Conservation (phyloP, 148 eudicot genomes). For the Cornus kousa region DNA sequence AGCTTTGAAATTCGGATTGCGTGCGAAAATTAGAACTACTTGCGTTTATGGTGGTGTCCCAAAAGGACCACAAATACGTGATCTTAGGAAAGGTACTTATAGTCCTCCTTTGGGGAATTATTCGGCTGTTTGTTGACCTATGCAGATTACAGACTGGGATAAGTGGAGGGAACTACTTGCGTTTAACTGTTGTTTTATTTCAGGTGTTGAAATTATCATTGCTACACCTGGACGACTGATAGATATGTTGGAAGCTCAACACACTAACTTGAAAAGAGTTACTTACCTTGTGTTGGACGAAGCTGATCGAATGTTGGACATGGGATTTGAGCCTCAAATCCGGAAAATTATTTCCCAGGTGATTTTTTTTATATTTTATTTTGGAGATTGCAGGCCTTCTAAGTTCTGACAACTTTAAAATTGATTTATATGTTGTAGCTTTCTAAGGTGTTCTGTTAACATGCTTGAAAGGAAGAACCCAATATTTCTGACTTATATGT, state of each 20-base stretch:
- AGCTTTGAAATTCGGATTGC: conserved; percentile 68
- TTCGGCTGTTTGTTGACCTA: neutral
- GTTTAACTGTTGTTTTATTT: conserved; percentile 1
- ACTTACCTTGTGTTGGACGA: conserved; percentile 95
- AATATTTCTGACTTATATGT: too few species aligned
- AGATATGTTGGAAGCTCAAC: conserved; percentile 91
- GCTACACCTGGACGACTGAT: conserved; percentile 97
- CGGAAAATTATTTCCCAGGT: conserved; percentile 87
- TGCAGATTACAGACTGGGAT: neutral
- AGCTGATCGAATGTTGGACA: conserved; percentile 98
- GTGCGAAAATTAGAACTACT: conserved; percentile 67
- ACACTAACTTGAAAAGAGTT: conserved; percentile 86
- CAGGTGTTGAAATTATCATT: conserved; percentile 96
- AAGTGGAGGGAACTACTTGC: neutral
- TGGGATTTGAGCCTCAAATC: conserved; percentile 99
- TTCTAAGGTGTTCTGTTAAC: neutral
- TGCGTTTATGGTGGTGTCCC: conserved; percentile 99
- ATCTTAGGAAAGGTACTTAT: conserved; percentile 72
- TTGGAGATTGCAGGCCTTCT: neutral
- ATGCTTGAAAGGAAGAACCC: neutral
- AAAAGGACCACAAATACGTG: conserved; percentile 97
- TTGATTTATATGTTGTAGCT: neutral
- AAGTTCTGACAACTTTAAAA: neutral
- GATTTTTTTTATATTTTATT: neutral
- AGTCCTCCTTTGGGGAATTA: neutral